Conservation (phyloP, 768 basidiomycete genomes). For the Termitomyces sp. region DNA sequence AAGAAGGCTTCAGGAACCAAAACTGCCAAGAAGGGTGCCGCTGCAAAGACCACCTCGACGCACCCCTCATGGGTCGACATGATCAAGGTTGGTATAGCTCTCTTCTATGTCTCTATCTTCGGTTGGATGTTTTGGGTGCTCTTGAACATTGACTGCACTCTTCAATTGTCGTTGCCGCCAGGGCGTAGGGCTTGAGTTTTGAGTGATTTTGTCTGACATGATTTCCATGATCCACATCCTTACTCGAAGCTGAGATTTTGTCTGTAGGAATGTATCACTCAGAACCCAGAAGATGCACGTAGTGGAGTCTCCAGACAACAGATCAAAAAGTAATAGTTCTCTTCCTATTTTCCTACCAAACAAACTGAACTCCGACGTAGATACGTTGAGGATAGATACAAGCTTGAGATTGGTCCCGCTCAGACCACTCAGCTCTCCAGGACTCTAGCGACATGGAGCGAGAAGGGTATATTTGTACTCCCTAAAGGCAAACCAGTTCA, state of each 20-base stretch:
- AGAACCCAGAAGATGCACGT: slow-evolving; percentile 70
- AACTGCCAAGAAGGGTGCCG: slow-evolving; percentile 31
- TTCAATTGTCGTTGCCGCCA: slow-evolving; percentile 7
- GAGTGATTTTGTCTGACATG: slow-evolving; percentile 1
- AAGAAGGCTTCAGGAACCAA: slow-evolving; percentile 33
- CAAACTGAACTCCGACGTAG: slow-evolving; percentile 30
- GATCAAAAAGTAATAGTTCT: slow-evolving; percentile 79
- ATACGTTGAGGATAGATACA: slow-evolving; percentile 81
- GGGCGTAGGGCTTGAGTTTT: slow-evolving; percentile 19
- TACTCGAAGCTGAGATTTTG: neutral
- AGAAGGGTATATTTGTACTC: slow-evolving; percentile 77
- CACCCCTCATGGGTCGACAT: slow-evolving; percentile 69
- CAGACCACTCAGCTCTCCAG: slow-evolving; percentile 75
- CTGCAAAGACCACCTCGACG: slow-evolving; percentile 35
- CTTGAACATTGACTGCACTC: neutral
- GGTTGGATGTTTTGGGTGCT: neutral
- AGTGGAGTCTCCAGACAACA: slow-evolving; percentile 82
- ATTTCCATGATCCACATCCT: slow-evolving; percentile 6
- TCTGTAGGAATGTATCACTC: slow-evolving; percentile 74
- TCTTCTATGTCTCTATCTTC: neutral
- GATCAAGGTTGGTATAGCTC: slow-evolving; percentile 58
- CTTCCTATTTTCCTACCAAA: slow-evolving; percentile 2
- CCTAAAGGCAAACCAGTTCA: slow-evolving; percentile 64
- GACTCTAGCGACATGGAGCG: slow-evolving; percentile 76
- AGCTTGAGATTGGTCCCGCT: slow-evolving; percentile 70